Base-by-base conservation (phyloP, 768 basidiomycete genomes). In the Xerocomellus amylosporus region DNA sequence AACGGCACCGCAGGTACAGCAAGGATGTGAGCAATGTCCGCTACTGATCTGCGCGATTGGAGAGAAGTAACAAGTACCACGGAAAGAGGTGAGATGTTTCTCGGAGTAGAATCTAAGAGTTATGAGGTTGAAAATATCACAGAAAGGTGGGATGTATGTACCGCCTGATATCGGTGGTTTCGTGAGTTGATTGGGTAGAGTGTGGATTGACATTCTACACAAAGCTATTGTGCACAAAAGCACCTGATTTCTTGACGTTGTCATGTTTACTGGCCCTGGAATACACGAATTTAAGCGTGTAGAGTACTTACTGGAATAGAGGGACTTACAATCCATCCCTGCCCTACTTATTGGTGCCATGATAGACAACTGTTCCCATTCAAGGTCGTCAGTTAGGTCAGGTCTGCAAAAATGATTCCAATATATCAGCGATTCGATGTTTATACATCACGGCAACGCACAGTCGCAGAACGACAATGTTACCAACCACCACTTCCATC, bases 11-110 rank as follows among this genome's bases (percentile, higher is more conserved):
- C 65, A 17, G 77, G 71, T 28, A 69, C 65, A 8, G 82, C 74
- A 31, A 91, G 73, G 24, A 75, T 58, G 62, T 86, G 85, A 20
- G 78, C 74, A 34, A 90, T 69, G 62, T 91, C 89, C 10, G 79
- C 71, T 30, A 83, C 73, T n/a, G 81, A 77, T 53, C 69, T 74
- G 43, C 79, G 76, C 2, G 80, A 76, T 28, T 79, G 73, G 43
- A 88, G 73, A 13, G 85, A 78, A 15, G 65, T 60, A 4, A 70
- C 59, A 26, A 77, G 65, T 2, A 57, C 56, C 47, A 60, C 33
- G 54, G 60, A 56, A 49, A 66, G 60, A 14, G 56, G 55, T 8
- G 57, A 66, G 19, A 65, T 51, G 20, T 44, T 46, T 51, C 46
- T 71, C 47, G 49, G 70, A 68, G 41, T 73, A 58, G 38, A 59